Evolutionary conservation across 2,329 filamentous ascomycete genomes (phyloP).

Genomic region (Fusarium transvaalense): DNA sequence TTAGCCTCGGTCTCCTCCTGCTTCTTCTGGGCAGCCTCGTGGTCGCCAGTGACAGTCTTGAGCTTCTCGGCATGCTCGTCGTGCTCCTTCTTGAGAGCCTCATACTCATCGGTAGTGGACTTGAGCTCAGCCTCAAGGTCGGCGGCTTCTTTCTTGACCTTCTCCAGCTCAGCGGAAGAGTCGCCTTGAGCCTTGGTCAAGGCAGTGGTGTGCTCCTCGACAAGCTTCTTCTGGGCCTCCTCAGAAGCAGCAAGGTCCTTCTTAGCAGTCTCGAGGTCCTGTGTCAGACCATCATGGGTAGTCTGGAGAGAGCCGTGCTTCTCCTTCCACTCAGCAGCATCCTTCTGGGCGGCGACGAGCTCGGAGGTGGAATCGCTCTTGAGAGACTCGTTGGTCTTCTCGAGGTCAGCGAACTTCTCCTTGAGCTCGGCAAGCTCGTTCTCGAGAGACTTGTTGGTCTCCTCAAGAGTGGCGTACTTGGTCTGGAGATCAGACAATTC

Average conservation of each 20-base stretch:
- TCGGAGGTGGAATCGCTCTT: slow-evolving; percentile 52
- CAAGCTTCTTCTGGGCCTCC: slow-evolving; percentile 46
- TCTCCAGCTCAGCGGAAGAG: slow-evolving; percentile 41
- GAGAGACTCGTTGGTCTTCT: slow-evolving; percentile 46
- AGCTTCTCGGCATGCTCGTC: slow-evolving; percentile 42
- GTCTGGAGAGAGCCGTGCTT: slow-evolving; percentile 46
- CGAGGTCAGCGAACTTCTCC: slow-evolving; percentile 46
- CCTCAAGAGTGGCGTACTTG: slow-evolving; percentile 51
- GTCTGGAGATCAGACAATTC: slow-evolving; percentile 51
- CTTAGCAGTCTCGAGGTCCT: slow-evolving; percentile 51
- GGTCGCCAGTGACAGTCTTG: slow-evolving; percentile 31
- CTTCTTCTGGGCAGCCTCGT: slow-evolving; percentile 38
- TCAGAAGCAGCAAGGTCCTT: slow-evolving; percentile 47
- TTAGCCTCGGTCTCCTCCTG: slow-evolving; percentile 43
- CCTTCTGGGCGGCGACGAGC: slow-evolving; percentile 50
- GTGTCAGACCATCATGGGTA: slow-evolving; percentile 43
- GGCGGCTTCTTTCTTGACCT: slow-evolving; percentile 33
- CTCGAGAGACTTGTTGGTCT: slow-evolving; percentile 44
- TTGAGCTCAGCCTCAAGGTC: slow-evolving; percentile 48
- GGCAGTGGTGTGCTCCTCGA: slow-evolving; percentile 39
- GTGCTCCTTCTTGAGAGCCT: slow-evolving; percentile 41
- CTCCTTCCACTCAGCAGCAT: slow-evolving; percentile 46
- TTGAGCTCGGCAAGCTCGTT: slow-evolving; percentile 49
- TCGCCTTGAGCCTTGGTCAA: slow-evolving; percentile 44
- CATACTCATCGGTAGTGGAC: slow-evolving; percentile 41